Conservation (phyloP, 495 filamentous ascomycete species). For the Tuber calosporum region DNA sequence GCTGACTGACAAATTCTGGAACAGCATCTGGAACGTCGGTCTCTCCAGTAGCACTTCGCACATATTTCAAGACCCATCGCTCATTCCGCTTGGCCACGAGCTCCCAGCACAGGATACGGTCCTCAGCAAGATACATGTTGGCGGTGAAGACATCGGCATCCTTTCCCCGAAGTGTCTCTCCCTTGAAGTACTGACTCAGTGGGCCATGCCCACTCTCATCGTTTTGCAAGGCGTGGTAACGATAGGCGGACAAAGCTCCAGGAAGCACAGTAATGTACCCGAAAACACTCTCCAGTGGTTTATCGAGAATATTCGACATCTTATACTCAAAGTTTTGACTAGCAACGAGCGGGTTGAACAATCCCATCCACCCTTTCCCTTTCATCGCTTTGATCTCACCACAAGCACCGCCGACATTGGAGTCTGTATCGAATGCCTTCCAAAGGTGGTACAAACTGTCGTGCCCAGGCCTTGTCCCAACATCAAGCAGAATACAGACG, state of each 20-base stretch:
- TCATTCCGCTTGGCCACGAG: conserved; percentile 90
- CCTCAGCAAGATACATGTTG: conserved; percentile 98
- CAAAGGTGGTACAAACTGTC: conserved; percentile 94
- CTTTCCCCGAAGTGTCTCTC: conserved; percentile 91
- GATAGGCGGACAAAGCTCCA: conserved; percentile 88
- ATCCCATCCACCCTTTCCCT: conserved; percentile 68
- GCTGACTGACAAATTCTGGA: conserved; percentile 92
- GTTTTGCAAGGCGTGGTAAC: conserved; percentile 95
- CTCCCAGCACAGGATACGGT: conserved; percentile 99
- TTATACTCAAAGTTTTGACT: conserved; percentile 99
- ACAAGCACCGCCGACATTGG: conserved; percentile 89
- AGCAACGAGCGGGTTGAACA: conserved; percentile 90
- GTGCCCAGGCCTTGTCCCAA: conserved; percentile 79
- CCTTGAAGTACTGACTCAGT: conserved; percentile 98
- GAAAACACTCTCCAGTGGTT: conserved; percentile 93
- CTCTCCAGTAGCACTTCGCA: conserved; percentile 89
- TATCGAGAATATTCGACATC: conserved; percentile 98
- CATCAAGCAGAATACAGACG: conserved; percentile 92
- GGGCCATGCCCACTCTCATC: conserved; percentile 93
- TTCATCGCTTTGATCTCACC: conserved; percentile 97
- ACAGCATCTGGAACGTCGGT: conserved; percentile 91
- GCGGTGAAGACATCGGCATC: conserved; percentile 98
- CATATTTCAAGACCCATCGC: conserved; percentile 95
- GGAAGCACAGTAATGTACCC: conserved; percentile 97
- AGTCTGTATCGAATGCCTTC: conserved; percentile 98